phyloP scores from a whole-genome alignment of 768 basidiomycete genomes.

The Crassisporium funariophilum region DNA sequence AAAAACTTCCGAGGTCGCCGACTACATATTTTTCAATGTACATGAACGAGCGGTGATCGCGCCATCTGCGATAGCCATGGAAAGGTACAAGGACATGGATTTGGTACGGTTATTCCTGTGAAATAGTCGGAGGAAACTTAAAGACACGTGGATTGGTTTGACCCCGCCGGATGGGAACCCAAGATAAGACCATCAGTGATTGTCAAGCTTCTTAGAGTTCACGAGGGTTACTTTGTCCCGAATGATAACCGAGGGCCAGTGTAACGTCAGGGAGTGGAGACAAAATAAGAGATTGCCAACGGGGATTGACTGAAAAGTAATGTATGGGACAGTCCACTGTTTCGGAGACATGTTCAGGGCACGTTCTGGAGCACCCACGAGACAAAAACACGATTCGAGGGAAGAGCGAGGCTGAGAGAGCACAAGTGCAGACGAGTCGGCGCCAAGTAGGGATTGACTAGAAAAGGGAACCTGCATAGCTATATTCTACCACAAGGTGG shows the following conservation, averaged over 20 bases:
- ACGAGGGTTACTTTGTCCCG: conserved; percentile 33
- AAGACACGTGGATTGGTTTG: conserved; percentile 25
- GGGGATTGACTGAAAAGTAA: conserved; percentile 18
- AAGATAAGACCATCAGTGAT: conserved; percentile 21
- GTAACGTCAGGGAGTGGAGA: conserved; percentile 18
- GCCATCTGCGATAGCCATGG: conserved; percentile 28
- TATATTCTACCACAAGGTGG: no score
- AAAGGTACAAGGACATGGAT: conserved; percentile 32
- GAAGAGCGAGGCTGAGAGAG: conserved; percentile 10
- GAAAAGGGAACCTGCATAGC: no score
- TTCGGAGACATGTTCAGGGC: conserved; percentile 18
- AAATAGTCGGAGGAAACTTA: conserved; percentile 27
- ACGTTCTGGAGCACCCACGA: conserved; percentile 14
- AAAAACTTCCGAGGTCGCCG: conserved; percentile 19
- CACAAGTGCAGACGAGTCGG: conserved; percentile 2
- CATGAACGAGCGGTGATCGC: conserved; percentile 14
- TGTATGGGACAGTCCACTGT: conserved; percentile 23
- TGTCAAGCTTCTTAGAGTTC: conserved; percentile 22
- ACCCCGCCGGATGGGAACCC: conserved; percentile 24
- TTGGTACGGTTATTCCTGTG: conserved; percentile 31
- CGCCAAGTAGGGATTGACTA: no score
- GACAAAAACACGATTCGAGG: conserved; percentile 16
- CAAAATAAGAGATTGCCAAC: conserved; percentile 15
- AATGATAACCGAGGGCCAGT: conserved; percentile 29
- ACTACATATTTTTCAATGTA: conserved; percentile 15